phyloP scores from a whole-genome alignment of 108 stramenopile genomes.

The Cyclotella kingstonii region DNA sequence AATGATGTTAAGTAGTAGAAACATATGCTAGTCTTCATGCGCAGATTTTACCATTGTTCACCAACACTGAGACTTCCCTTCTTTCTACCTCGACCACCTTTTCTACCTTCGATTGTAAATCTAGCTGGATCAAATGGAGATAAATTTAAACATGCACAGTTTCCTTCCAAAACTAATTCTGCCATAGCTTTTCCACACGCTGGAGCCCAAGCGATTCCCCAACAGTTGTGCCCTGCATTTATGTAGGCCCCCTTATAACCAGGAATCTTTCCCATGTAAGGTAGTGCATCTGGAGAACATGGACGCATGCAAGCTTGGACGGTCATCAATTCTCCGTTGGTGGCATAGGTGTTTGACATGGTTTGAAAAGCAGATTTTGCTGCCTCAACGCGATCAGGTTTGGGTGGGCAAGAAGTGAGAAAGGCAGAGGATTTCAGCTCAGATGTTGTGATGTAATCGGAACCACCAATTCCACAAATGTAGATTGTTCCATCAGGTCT shows the following conservation, averaged over 20 bases:
- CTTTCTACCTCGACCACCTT: constrained; percentile 76
- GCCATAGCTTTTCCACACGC: constrained; percentile 86
- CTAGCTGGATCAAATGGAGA: constrained; percentile 73
- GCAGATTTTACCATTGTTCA: constrained; percentile 89
- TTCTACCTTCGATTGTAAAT: constrained; percentile 40
- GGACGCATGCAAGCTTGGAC: constrained; percentile 68
- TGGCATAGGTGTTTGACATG: constrained; percentile 65
- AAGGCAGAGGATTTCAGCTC: constrained; percentile 80
- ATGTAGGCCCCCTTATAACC: constrained; percentile 83
- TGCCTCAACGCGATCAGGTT: constrained; percentile 76
- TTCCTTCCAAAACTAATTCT: constrained; percentile 86
- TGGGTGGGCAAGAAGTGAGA: constrained; percentile 70
- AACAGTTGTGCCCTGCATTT: constrained; percentile 96
- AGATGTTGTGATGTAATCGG: constrained; percentile 86
- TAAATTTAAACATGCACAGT: constrained; percentile 49
- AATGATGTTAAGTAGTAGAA: too few species aligned
- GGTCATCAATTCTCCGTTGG: constrained; percentile 54
- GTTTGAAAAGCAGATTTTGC: constrained; percentile 66
- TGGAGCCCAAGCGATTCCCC: constrained; percentile 97
- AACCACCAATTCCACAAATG: constrained; percentile 95
- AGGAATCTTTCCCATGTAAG: constrained; percentile 89
- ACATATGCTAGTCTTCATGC: too few species aligned
- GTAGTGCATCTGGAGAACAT: constrained; percentile 87
- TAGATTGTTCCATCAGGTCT: constrained; percentile 86
- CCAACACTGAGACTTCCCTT: constrained; percentile 63